These are phyloP conservation scores for Aureobasidium lini DNA, from an alignment of 2,329 filamentous ascomycete species.

Conservation along the genomic window DNA sequence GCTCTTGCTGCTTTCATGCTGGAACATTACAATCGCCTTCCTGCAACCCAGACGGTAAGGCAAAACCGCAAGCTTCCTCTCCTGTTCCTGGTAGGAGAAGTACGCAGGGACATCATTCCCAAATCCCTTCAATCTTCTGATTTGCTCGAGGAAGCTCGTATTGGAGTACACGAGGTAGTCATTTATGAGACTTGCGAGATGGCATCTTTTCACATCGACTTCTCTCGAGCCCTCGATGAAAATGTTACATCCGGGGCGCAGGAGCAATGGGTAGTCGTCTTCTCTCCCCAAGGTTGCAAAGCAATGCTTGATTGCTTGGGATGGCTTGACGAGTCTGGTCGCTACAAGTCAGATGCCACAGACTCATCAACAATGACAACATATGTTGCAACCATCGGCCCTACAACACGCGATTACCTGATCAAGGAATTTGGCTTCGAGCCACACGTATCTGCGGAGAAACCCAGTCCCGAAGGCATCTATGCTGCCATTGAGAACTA, in stretches of 20 bases:
- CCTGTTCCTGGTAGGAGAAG: conserved; percentile 85
- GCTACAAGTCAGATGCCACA: conserved; percentile 21
- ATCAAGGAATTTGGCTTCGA: conserved; percentile 55
- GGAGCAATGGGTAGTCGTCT: conserved; percentile 66
- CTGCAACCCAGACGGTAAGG: conserved; percentile 22
- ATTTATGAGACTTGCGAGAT: conserved; percentile 84
- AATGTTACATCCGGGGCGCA: conserved; percentile 19
- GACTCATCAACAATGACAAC: conserved; percentile 32
- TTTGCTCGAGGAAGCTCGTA: conserved; percentile 45
- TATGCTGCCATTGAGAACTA: conserved; percentile 6
- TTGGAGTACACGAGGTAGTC: conserved; percentile 68
- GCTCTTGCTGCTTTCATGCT: conserved; percentile 71
- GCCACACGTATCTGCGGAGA: conserved; percentile 72
- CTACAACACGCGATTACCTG: conserved; percentile 78
- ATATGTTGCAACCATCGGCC: conserved; percentile 80
- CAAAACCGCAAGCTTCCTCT: conserved; percentile 51
- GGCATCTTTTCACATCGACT: conserved; percentile 65
- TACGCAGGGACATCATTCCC: conserved; percentile 83
- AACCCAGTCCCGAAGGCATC: conserved; percentile 75
- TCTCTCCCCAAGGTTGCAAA: conserved; percentile 55
- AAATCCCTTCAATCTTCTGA: conserved; percentile 59
- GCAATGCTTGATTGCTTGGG: conserved; percentile 50
- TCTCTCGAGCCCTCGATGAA: conserved; percentile 33
- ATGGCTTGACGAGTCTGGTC: conserved; percentile 36
- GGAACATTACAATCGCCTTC: conserved; percentile 57